Evolutionary conservation across 495 filamentous ascomycete genomes (phyloP), one percentile per base, ranked within the genome.

Genomic region (Chaetomium cochliodes): DNA sequence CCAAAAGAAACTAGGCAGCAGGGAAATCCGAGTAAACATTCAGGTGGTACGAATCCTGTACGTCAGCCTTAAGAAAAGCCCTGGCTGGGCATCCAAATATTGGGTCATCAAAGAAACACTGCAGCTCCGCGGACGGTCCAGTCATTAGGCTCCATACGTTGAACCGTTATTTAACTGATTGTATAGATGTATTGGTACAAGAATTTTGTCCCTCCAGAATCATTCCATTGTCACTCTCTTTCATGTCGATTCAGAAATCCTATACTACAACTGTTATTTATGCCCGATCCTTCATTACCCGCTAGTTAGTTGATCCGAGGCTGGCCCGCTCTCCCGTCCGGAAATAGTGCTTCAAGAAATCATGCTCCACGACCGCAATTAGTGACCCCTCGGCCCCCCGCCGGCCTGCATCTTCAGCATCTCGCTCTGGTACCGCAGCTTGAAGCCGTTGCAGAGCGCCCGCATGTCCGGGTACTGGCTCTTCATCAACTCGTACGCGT

Each of bases 381-480:
- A 53, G 47, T 44, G 44, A 15, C 55, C 55, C 33, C 63, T 53
- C 62, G 37, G 13, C 3, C 44, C 56, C n/a, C 78, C 73, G 23
- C 44, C 56, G 74, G 41, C 69, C 68, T 61, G 78, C 67, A 76
- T 64, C 65, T 74, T 81, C 51, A 71, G 69, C 69, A 80, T 75
- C 70, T 84, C 82, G 54, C 73, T 81, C 67, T 78, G 74, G 70
- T 80, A 80, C n/a, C 79, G 76, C 49, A 86, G 71, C 75, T 86
- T 86, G 73, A 86, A 86, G 39, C 83, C 93, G 81, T 98, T 98
- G 80, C 92, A 96, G 57, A 98, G 81, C 23, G 92, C 91, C 68
- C 87, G 82, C 90, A 97, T 96, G 71, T 97, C 92, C 6, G 94
- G 93, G 72, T 98, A 98, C 33, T 86, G 84, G 69, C 88, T 89